These are phyloP conservation scores for Suhomyces kunorum DNA, from an alignment of 1,139 yeast genomes.

Conservation along the genomic window DNA sequence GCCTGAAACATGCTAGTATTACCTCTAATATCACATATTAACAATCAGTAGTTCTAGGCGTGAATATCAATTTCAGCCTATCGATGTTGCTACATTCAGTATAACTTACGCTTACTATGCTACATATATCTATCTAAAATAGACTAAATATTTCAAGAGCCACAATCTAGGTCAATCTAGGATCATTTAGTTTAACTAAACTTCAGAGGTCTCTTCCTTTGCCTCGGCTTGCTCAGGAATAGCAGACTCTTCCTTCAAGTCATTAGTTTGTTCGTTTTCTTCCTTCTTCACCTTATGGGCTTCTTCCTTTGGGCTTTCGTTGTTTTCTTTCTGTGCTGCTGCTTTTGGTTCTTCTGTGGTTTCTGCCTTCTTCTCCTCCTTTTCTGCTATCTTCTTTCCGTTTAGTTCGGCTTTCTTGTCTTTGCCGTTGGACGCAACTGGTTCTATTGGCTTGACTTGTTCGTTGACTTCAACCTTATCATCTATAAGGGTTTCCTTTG, in stretches of 20 bases:
- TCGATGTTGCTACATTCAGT: no score
- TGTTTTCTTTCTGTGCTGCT: constrained; percentile 8
- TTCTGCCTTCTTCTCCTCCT: constrained; percentile 7
- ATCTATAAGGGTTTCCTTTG: constrained; percentile 48
- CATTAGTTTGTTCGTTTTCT: neutral
- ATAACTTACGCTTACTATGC: neutral
- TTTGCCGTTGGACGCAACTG: no score
- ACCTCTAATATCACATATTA: no score
- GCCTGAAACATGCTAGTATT: no score
- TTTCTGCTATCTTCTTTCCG: no score
- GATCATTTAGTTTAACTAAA: no score
- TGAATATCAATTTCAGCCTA: no score
- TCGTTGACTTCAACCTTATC: constrained; percentile 16
- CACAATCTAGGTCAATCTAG: no score
- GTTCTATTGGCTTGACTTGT: neutral
- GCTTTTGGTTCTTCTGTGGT: constrained; percentile 7
- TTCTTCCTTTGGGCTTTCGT: constrained; percentile 10
- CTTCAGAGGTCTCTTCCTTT: neutral
- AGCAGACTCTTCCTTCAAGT: neutral
- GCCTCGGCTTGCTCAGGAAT: neutral
- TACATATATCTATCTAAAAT: neutral
- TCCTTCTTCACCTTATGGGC: no score
- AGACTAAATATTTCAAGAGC: neutral
- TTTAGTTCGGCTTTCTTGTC: no score
- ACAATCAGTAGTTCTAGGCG: no score